Evolutionary conservation across 345 rosid species (phyloP), one percentile per base, ranked within the genome.

Genomic region (Camelina sativa): DNA sequence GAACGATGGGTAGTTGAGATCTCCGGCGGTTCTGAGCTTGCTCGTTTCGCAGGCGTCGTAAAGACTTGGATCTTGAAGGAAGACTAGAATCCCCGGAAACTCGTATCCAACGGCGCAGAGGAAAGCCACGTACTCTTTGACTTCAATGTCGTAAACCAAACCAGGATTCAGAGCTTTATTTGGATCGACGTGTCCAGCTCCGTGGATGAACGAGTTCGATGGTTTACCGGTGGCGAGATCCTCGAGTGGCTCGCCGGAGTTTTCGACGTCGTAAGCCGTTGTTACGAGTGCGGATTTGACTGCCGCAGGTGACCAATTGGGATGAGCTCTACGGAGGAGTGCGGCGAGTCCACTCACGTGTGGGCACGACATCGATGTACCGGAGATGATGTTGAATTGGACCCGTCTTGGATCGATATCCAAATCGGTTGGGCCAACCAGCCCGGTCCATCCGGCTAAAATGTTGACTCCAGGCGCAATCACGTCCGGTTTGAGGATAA

Each of bases 361-460:
- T 15, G 96, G 96, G 71, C 97, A 90, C 1, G 97, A 87, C 97
- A 92, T 92, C 2, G 96, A 92, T 8, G 97, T 92, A 6, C 97
- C 97, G 6, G 96, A 89, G 61, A 86, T 85, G 4, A 92, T 90
- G 40, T 92, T 92, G 83, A 88, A 89, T 60, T 74, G 37, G 7
- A 84, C 95, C 35, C 89, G 81, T 77, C 97, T 87, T 5, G 80
- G 84, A 60, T 91, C 97, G 9, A 81, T 86, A 10, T 82, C 84
- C 20, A 89, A 69, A 65, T 80, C 86, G 1, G 96, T 85, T 2
- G 93, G 93, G 8, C 83, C 86, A 5, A 67, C 82, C 65, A 44
- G 62, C 1, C 96, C 89, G 7, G 93, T 87, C 97, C 97, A 91
- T 10, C 88, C 97, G 20, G 97, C 97, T 76, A 91, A 66, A 34